phyloP scores from a whole-genome alignment of 305 asterid species.

The Solanum hybrid region DNA sequence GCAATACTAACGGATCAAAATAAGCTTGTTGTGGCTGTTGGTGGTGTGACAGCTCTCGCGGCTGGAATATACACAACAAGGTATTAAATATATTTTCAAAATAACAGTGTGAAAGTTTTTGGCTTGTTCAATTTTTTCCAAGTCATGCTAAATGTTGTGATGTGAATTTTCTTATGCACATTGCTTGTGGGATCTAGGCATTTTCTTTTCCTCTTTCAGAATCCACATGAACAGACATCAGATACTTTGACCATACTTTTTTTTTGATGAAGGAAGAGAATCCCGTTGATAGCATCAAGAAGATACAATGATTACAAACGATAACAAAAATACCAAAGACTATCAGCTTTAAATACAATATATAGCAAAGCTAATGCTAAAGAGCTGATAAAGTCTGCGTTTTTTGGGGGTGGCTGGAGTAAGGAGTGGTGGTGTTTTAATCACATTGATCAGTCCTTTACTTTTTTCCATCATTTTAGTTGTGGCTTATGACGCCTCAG shows the following conservation, averaged over 20 bases:
- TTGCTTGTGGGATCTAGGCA: background rate
- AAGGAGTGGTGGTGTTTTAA: background rate
- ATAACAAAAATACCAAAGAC: background rate
- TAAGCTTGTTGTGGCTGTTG: constrained; percentile 90
- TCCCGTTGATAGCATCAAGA: background rate
- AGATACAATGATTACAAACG: background rate
- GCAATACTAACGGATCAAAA: constrained; percentile 86
- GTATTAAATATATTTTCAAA: constrained; percentile 26
- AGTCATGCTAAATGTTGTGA: background rate
- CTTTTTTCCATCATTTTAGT: background rate
- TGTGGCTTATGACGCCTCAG: background rate
- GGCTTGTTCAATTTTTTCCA: background rate
- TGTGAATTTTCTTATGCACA: background rate
- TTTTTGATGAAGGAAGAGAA: background rate
- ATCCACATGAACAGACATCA: background rate
- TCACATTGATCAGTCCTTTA: background rate
- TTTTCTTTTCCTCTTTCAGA: background rate
- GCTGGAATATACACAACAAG: constrained; percentile 96
- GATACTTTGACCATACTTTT: background rate
- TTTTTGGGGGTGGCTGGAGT: background rate
- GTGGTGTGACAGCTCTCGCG: constrained; percentile 93
- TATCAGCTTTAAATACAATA: background rate
- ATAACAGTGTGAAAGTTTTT: background rate
- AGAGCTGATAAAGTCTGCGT: background rate
- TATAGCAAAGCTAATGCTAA: background rate